These are phyloP conservation scores for Taphrina populina DNA, from an alignment of 1,139 yeast species.

Conservation along the genomic window DNA sequence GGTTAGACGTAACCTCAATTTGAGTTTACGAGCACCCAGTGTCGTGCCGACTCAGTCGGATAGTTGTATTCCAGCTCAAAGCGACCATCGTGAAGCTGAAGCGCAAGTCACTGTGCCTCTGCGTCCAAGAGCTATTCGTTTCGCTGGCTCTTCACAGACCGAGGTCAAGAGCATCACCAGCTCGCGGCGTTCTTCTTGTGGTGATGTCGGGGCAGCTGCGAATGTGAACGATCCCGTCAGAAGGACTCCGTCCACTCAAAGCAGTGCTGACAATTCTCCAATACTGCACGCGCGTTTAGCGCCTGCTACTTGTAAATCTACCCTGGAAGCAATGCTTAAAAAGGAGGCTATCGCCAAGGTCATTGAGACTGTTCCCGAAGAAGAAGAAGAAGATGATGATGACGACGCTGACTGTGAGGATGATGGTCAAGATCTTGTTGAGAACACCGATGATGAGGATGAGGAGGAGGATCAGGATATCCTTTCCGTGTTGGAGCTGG, in stretches of 20 bases:
- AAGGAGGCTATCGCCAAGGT: constrained; percentile 29
- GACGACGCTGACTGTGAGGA: constrained; percentile 4
- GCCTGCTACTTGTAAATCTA: constrained; percentile 21
- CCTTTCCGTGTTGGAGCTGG: neutral
- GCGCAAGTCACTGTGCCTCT: neutral
- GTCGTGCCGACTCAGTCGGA: neutral
- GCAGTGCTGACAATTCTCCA: constrained; percentile 15
- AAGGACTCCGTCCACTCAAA: neutral
- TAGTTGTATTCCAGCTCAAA: neutral
- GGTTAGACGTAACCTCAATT: neutral
- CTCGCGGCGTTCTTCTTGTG: constrained; percentile 20
- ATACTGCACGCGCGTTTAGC: neutral
- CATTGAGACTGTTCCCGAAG: constrained; percentile 30
- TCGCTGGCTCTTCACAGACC: constrained; percentile 6
- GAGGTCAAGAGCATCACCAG: neutral
- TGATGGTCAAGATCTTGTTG: constrained; percentile 2
- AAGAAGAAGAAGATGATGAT: constrained; percentile 33
- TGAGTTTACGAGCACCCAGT: neutral
- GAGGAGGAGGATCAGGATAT: constrained; percentile 9
- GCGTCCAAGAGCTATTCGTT: constrained; percentile 1
- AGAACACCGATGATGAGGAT: constrained; percentile 11
- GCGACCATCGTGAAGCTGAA: constrained; percentile 1
- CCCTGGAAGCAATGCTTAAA: constrained; percentile 17
- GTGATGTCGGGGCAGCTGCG: neutral
- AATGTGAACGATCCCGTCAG: neutral